These are phyloP conservation scores for Onygenales sp. DNA, from an alignment of 2,329 filamentous ascomycete species.

Conservation along the genomic window DNA sequence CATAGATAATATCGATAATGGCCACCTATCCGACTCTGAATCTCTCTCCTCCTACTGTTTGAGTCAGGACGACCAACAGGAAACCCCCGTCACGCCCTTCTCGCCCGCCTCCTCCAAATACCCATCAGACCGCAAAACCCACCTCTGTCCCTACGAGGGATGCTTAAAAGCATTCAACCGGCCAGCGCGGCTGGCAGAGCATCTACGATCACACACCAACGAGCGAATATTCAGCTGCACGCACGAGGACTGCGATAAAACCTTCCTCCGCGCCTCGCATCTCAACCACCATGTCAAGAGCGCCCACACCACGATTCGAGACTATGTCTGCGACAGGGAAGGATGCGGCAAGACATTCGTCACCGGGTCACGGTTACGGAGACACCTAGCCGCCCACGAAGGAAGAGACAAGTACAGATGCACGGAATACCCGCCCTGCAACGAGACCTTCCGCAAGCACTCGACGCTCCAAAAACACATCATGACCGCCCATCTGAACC, in stretches of 20 bases:
- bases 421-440: conserved; percentile 59
- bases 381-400: conserved; percentile 70
- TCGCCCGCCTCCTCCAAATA: conserved; percentile 37
- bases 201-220: conserved; percentile 76
- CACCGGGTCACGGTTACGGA: conserved; percentile 65
- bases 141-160: conserved; percentile 61
- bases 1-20: conserved; percentile 24
- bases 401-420: conserved; percentile 68
- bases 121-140: conserved; percentile 66
- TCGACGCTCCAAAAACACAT: conserved; percentile 79
- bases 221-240: conserved; percentile 70
- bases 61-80: conserved; percentile 23
- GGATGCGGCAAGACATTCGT: conserved; percentile 74
- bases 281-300: conserved; percentile 77
- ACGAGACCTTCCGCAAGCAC: conserved; percentile 75
- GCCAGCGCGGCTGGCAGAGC: conserved; percentile 67
- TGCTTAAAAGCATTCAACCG: conserved; percentile 84
- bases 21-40: conserved; percentile 25
- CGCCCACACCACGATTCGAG: conserved; percentile 62
- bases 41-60: conserved; percentile 21
- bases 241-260: conserved; percentile 64
- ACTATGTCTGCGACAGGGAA: conserved; percentile 60
- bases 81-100: conserved; percentile 42
- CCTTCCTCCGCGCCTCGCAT: conserved; percentile 79
- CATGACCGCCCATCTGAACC: conserved; percentile 61